Evolutionary conservation across 371 early-diverging fungal genomes (phyloP).

Genomic region (Rhizopus delemar): DNA sequence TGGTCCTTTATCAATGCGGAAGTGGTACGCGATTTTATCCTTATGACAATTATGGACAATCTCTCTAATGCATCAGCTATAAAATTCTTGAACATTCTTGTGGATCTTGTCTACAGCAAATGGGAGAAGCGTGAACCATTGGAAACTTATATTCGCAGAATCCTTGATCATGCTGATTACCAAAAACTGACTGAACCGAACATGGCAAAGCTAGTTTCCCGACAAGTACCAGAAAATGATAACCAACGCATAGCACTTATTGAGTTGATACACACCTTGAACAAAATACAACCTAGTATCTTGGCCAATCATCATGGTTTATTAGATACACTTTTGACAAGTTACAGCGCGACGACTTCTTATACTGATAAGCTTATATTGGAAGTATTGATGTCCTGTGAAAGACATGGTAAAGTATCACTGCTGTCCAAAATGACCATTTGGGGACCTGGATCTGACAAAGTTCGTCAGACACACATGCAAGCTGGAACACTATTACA

Average conservation of each 20-base stretch:
- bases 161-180: slow-evolving; percentile 42
- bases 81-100: slow-evolving; percentile 29
- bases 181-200: slow-evolving; percentile 33
- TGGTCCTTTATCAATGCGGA: slow-evolving; percentile 34
- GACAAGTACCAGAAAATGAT: slow-evolving; percentile 14
- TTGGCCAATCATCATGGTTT: slow-evolving; percentile 49
- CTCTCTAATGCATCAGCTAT: slow-evolving; percentile 41
- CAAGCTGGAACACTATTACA: slow-evolving; percentile 43
- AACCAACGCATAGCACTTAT: slow-evolving; percentile 50
- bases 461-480: slow-evolving; percentile 41
- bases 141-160: slow-evolving; percentile 45
- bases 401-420: slow-evolving; percentile 47
- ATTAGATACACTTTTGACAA: slow-evolving; percentile 52
- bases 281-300: slow-evolving; percentile 45
- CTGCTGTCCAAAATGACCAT: slow-evolving; percentile 52
- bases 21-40: slow-evolving; percentile 45
- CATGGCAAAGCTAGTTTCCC: slow-evolving; percentile 11
- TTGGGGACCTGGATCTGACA: slow-evolving; percentile 62
- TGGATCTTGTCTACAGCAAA: slow-evolving; percentile 31
- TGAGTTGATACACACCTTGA: slow-evolving; percentile 48
- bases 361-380: slow-evolving; percentile 53
- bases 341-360: slow-evolving; percentile 60
- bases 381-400: slow-evolving; percentile 49
- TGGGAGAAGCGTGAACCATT: slow-evolving; percentile 39
- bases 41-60: slow-evolving; percentile 46